Evolutionary conservation across 371 early-diverging fungal species (phyloP), one percentile per base, ranked within the genome.

Genomic region (Mucor lusitanicus): DNA sequence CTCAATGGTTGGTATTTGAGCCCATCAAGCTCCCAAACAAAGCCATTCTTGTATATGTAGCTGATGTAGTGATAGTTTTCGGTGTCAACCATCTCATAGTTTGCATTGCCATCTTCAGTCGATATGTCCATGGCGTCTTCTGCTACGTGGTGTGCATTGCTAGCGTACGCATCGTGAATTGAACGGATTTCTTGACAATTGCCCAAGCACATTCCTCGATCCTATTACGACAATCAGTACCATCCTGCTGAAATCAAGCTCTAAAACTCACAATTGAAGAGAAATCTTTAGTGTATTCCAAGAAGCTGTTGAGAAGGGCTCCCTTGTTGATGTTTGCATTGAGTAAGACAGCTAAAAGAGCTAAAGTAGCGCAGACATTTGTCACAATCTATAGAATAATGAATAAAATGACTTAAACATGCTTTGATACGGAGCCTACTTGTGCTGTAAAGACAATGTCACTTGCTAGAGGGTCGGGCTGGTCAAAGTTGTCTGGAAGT

Each of bases 1-100:
- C 61, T 68, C 0, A 57, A 7, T 15, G 68, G 72, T 13, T 56
- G 11, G 13, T 17, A 3, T 17, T 68, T 64, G n/a, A 72, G 21
- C 12, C 68, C 68, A 68, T 72, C 68, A 15, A 72, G 39, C 19
- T 68, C 68, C 72, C 68, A 72, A 13, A 72, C 11, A 23, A 33
- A 64, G 11, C 65, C 68, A 30, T 53, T 61, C 30, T 72, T 72
- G n/a, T 37, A 44, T 12, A 72, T 65, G n/a, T 65, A 72, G 25
- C 59, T 44, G 6, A 68, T 57, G 35, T 62, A 72, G 35, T 72
- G 72, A 17, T 61, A 72, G n/a, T 53, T 50, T 4, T 61, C 65
- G 15, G 28, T 40, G 9, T 64, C 64, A 0, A 50, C 21, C 6
- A 19, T 23, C 12, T 65, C 71, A 7, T 15, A 7, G 0, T 53